Evolutionary conservation across 2,329 filamentous ascomycete species (phyloP), one percentile per base, ranked within the genome.

Genomic region (Tolypocladium sp.): DNA sequence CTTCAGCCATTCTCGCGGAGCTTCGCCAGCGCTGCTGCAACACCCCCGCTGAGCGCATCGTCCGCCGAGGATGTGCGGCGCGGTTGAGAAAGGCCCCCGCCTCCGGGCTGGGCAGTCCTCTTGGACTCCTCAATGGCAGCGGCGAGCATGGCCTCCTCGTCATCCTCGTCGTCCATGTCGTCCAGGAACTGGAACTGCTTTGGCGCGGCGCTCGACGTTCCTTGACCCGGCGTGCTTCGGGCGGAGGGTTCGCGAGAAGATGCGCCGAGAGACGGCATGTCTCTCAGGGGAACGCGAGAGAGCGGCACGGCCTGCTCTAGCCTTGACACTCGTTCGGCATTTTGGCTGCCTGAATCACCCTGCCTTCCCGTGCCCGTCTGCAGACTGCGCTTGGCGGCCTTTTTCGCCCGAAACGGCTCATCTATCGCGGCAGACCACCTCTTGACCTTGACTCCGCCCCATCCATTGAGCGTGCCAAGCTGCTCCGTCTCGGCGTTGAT

Each of bases 401-500:
- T 89, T 66, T 86, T 85, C 6, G 88, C 85, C 60, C 91, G 79
- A 67, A 97, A 97, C 0, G 91, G 91, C 73, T 96, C 92, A 61
- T 91, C 84, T 1, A 97, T 89, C 12, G 89, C 88, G 59, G 79
- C 82, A 65, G 83, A 88, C 93, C 93, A 97, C 60, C 86, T 84
- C 73, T 89, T 88, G 27, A 97, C 91, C 74, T 99, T 99, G 76
- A 91, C 92, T 74, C 95, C 91, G 40, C 94, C 94, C 92, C 92
- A 99, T 1, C 94, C 94, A 37, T 87, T 83, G n/a, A 99, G 85
- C 62, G 90, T 77, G 17, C 86, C 85, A 41, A 99, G 82, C 72
- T 96, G 90, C 70, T 97, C 94, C 0, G 90, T 85, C 52, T 89
- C 83, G 2, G 92, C 93, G 71, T 97, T 97, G 60, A 97, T 80